A percentile compares a stretch with the other conserved stretches of the same genome.
Conservation (phyloP, 1,139 yeast species). For the Nakaseomyces bracarensis region DNA sequence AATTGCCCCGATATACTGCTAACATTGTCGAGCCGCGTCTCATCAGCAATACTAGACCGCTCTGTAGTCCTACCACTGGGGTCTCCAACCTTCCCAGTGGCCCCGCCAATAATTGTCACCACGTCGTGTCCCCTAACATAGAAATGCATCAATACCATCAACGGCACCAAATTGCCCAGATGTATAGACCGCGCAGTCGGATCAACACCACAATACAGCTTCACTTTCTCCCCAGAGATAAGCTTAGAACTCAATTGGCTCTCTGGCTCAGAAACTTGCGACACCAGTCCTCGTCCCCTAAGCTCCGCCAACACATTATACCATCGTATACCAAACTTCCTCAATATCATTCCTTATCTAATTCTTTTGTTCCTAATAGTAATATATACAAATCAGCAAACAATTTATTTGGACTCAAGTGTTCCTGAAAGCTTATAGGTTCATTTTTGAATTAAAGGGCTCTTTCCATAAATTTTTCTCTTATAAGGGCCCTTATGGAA, state of each 20-base stretch:
- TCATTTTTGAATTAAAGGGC: too few relatives aligned
- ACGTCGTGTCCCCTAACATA: slow-evolving; percentile 76
- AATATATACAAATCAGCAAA: too few relatives aligned
- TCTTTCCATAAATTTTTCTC: too few relatives aligned
- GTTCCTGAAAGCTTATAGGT: too few relatives aligned
- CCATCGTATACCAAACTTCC: slow-evolving; percentile 1
- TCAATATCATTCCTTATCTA: background rate
- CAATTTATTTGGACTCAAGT: too few relatives aligned
- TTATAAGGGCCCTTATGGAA: too few relatives aligned
- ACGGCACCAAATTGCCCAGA: slow-evolving; percentile 80
- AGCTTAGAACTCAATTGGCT: slow-evolving; percentile 17
- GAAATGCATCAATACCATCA: slow-evolving; percentile 78
- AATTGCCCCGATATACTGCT: slow-evolving; percentile 54
- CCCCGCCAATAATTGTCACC: slow-evolving; percentile 89
- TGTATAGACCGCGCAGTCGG: slow-evolving; percentile 89
- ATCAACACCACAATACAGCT: slow-evolving; percentile 90
- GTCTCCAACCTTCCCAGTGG: slow-evolving; percentile 94
- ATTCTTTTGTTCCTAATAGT: too few relatives aligned
- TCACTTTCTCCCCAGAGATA: slow-evolving; percentile 35
- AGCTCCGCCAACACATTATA: slow-evolving; percentile 16
- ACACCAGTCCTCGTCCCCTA: slow-evolving; percentile 32
- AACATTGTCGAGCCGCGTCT: slow-evolving; percentile 52
- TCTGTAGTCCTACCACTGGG: slow-evolving; percentile 88
- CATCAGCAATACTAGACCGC: slow-evolving; percentile 48
- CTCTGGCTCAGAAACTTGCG: slow-evolving; percentile 31